Evolutionary conservation across 2,329 filamentous ascomycete species (phyloP).

Genomic region (Aspergillus quadricinctus): DNA sequence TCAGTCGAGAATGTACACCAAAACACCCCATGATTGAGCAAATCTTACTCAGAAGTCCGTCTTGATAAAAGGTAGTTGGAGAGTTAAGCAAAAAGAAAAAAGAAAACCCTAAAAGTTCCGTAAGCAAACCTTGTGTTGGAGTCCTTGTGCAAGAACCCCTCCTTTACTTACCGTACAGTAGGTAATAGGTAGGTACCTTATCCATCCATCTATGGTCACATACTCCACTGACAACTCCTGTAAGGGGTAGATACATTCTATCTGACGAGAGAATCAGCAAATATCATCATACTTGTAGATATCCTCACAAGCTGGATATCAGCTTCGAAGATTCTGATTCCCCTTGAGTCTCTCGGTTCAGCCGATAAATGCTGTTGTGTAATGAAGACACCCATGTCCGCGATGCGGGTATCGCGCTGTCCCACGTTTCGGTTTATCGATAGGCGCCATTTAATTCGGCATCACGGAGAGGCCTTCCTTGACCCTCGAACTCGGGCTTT

Average conservation of each 20-base stretch:
- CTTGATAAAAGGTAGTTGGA: background rate
- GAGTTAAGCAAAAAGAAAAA: background rate
- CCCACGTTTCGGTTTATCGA: slow-evolving; percentile 17
- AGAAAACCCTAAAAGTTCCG: background rate
- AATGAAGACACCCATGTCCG: background rate
- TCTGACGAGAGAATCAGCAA: background rate
- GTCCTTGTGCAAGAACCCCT: background rate
- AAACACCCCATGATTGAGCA: background rate
- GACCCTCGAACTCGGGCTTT: background rate
- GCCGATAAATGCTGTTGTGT: background rate
- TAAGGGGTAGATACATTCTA: background rate
- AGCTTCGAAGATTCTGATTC: background rate
- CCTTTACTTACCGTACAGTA: slow-evolving; percentile 5
- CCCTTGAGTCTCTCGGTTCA: background rate
- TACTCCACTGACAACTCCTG: background rate
- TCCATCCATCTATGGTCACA: background rate
- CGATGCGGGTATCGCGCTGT: slow-evolving; percentile 15
- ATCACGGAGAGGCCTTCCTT: background rate
- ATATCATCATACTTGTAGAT: background rate
- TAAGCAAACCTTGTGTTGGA: background rate
- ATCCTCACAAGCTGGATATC: background rate
- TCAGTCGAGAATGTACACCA: background rate
- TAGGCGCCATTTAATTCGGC: slow-evolving; percentile 1
- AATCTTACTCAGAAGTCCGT: background rate
- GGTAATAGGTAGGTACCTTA: background rate